Base-by-base conservation (phyloP, 495 filamentous ascomycete species). In the Pseudevernia furfuracea region DNA sequence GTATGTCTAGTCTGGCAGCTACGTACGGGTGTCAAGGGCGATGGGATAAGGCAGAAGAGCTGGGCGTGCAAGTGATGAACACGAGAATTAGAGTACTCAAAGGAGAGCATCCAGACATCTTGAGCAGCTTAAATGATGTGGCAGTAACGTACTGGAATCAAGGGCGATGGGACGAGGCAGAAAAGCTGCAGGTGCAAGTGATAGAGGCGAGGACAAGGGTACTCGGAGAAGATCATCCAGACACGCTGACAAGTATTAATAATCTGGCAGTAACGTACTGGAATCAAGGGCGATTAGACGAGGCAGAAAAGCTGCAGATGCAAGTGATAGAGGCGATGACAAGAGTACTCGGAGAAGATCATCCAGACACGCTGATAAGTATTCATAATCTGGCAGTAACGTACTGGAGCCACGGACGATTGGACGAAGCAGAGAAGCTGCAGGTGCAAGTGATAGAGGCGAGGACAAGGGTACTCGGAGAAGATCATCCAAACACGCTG, bases 171-270 rank as follows among this genome's bases (percentile, higher is more conserved):
- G 56, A 58, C 1, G 21, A 39, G 19, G 56, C 56, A 39, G 56
- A 58, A 36, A 14, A 39, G 36, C 36, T 58, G 4, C n/a, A 39
- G 2, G n/a, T 38, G 36, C 34, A 58, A 25, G 36, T 39, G 0
- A 7, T 39, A 21, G n/a, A 58, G 56, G 10, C 19, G 1, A 23
- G 9, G 1, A 2, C 1, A 28, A 64, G 67, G 58, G 59, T 68
- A 41, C 67, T 73, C 1, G 70, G 68, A 38, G 58, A 53, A 52
- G 71, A 72, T 44, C 71, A 72, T 65, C 69, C 71, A 17, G 36
- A 64, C 2, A 80, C 78, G 12, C 25, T 75, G 14, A 30, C 15
- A 2, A 70, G 65, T 1, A 72, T 74, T 66, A 48, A 60, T 9
- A 67, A 61, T 38, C 52, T 77, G 15, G 70, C 69, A 19, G 19